Base-by-base conservation (phyloP, 1,284 basidiomycete genomes). In the Amylostereum areolatum region DNA sequence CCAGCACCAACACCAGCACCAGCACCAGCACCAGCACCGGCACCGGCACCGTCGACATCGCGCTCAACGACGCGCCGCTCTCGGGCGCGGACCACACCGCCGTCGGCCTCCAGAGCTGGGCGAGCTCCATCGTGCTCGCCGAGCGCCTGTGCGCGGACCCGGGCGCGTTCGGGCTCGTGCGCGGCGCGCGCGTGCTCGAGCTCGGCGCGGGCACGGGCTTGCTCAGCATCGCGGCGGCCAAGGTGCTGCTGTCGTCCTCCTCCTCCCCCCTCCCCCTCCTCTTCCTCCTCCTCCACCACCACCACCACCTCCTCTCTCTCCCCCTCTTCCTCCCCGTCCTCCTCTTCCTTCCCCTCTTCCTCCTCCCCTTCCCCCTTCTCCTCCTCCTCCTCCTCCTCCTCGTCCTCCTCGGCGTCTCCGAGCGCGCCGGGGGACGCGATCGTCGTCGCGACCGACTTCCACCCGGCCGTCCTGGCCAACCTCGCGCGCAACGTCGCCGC, bases 41-140 rank as follows among this genome's bases (percentile, higher is more conserved):
- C n/a, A 41, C 31, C 2, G 54, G 41, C 18, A 50, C 55, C 18
- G 57, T 83, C 27, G 59, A 61, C 1, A 75, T 92, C 42, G 77
- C 85, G 56, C 71, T 93, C 30, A 89, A 89, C 62, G 91, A 94
- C 59, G 89, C 83, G 3, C 80, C 88, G 1, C 73, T 92, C 41
- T 72, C 77, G 5, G 71, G 65, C 33, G 69, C 74, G 24, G 90
- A 93, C 63, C 88, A 93, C 63, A 86, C 89, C 8, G 81, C 78
- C 10, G 90, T 93, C 42, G 91, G 92, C 2, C 72, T 94, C 34
- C 92, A 95, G 66, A 93, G 89, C 55, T 94, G 92, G 91, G 90
- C 84, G 3, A 84, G 83, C 55, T 81, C 86, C 3, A 89, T 92
- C 58, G 67, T 91, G 24, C 75, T 96, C 25, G 84, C 83, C 0